Evolutionary conservation across 169 alveolate genomes (phyloP).

Genomic region (Plasmodium inui): DNA sequence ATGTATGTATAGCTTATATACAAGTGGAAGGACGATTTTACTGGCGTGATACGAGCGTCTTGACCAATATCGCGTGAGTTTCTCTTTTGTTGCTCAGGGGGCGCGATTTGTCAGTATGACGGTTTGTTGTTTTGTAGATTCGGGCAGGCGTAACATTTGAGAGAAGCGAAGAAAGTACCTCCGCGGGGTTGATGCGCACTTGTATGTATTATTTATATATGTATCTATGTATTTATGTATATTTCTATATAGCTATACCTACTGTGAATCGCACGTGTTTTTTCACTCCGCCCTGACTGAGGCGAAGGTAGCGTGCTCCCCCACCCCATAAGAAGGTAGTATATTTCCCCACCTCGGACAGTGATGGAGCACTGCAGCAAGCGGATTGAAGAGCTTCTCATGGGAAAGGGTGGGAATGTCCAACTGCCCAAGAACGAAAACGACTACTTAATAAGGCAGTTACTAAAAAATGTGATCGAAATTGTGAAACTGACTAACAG

Average conservation of each 20-base stretch:
- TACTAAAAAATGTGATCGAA: slow-evolving; percentile 65
- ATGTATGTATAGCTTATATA: not conserved
- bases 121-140: not conserved
- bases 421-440: slow-evolving; percentile 19
- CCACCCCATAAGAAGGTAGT: not conserved
- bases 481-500: slow-evolving; percentile 49
- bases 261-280: not conserved
- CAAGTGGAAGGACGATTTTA: not conserved
- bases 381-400: slow-evolving; percentile 51
- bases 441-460: slow-evolving; percentile 2
- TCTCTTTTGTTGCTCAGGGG: not conserved
- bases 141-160: not conserved
- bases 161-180: not conserved
- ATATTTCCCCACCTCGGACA: not conserved
- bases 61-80: not conserved
- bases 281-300: not conserved
- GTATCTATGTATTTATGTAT: not conserved
- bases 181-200: not conserved
- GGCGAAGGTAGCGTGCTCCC: not conserved
- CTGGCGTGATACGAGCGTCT: not conserved
- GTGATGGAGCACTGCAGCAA: slow-evolving; percentile 49
- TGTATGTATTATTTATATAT: not conserved
- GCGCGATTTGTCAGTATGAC: not conserved
- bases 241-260: not conserved
- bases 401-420: slow-evolving; percentile 4